Evolutionary conservation across 2,329 filamentous ascomycete species (phyloP), one percentile per base, ranked within the genome.

Genomic region (Calonectria naviculata): DNA sequence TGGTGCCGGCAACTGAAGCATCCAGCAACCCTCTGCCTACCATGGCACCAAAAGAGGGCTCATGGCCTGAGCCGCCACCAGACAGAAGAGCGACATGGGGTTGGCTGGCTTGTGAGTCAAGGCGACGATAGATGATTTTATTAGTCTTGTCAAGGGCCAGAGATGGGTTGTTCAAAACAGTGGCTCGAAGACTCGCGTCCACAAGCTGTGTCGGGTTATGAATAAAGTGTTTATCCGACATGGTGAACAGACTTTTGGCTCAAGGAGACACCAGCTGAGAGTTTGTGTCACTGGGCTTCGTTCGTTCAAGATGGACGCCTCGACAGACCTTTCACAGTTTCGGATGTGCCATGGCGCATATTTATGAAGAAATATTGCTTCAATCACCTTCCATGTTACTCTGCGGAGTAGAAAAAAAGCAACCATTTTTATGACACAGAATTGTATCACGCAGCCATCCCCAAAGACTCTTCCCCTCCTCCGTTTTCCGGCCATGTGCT

Each of bases 1-100:
- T 92, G 0, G 89, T 91, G 26, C 91, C 91, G 4, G 90, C 90
- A 1, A 92, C 90, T 2, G 90, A 89, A 41, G 88, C 91, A 46
- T 87, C 88, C 26, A 93, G 85, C 46, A 93, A 82, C 29, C 91
- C 91, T n/a, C 85, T 84, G 19, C 91, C 91, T 5, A 93, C 91
- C 75, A 89, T 92, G 17, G 87, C 89, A 2, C 88, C 87, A 79
- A 92, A 92, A 26, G 87, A 88, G 26, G 91, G 91, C 71, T 93
- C 91, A 74, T 93, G 91, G 66, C 91, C 91, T 5, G 87, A 88
- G 47, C 91, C 91, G 19, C 75, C 74, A 1, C 67, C 67, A 29
- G 54, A 63, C 12, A 63, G 13, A 12, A 63, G 38, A 17, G 41
- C 13, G 5, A 63, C 42, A 8, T 63, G 26, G 36, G 2, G 19